Conservation (phyloP, 2,329 filamentous ascomycete species). For the Curvularia sp. region DNA sequence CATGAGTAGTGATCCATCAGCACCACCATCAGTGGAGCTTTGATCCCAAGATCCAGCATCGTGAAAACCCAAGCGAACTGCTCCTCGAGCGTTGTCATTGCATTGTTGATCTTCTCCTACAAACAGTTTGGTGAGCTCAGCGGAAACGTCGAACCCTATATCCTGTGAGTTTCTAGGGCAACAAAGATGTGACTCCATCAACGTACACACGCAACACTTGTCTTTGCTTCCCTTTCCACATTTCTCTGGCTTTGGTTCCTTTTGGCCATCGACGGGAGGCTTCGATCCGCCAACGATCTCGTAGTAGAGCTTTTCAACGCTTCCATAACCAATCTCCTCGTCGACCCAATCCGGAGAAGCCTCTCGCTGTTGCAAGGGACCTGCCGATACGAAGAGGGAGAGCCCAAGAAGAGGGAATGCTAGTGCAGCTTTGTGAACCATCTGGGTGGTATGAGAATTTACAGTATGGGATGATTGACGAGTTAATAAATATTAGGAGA, state of each 20-base stretch:
- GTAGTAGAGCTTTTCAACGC: constrained; percentile 34
- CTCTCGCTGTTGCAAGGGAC: constrained; percentile 32
- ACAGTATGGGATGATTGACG: not conserved
- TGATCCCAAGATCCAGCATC: constrained; percentile 48
- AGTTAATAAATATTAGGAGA: not conserved
- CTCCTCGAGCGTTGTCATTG: constrained; percentile 46
- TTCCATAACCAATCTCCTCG: constrained; percentile 29
- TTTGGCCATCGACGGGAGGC: constrained; percentile 35
- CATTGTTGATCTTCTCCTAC: constrained; percentile 34
- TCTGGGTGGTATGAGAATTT: not conserved
- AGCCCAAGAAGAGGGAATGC: constrained; percentile 10
- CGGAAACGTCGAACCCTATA: constrained; percentile 41
- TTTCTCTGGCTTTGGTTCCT: constrained; percentile 30
- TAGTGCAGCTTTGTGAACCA: constrained; percentile 8
- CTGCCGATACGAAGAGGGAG: constrained; percentile 22
- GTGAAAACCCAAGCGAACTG: constrained; percentile 47
- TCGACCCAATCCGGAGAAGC: constrained; percentile 30
- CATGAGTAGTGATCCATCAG: constrained; percentile 53
- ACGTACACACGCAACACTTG: constrained; percentile 43
- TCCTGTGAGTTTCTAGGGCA: constrained; percentile 15
- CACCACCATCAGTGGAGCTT: constrained; percentile 47
- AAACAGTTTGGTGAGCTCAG: constrained; percentile 39
- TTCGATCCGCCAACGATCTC: constrained; percentile 37
- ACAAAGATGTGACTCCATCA: not conserved
- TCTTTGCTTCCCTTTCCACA: constrained; percentile 29